Evolutionary conservation across 129 eudicot genomes (phyloP).

Genomic region (carrot (Daucus carota)): DH1_v3.0 NC_030381.2:27265001-27265500

Average conservation of each 20-base stretch:
- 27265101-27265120: background rate
- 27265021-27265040: background rate
- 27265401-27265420: slow-evolving; percentile 77
- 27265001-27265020: background rate
- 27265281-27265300: slow-evolving; percentile 12
- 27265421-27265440: slow-evolving; percentile 93
- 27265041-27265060: background rate
- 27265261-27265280: slow-evolving; percentile 1
- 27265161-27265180: background rate
- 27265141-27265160: background rate
- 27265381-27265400: slow-evolving; percentile 84
- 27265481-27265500: background rate
- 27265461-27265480: slow-evolving; percentile 64
- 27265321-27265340: slow-evolving; percentile 70
- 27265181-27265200: too few species aligned
- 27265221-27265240: background rate
- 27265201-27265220: too few species aligned
- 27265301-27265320: slow-evolving; percentile 13
- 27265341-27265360: slow-evolving; percentile 90
- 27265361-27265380: slow-evolving; percentile 91
- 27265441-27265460: slow-evolving; percentile 90
- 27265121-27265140: background rate
- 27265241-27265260: background rate
- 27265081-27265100: background rate
- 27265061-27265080: background rate